These are phyloP conservation scores for Penicillium oxalicum DNA, from an alignment of 2,329 filamentous ascomycete genomes.

Conservation along the genomic window DNA sequence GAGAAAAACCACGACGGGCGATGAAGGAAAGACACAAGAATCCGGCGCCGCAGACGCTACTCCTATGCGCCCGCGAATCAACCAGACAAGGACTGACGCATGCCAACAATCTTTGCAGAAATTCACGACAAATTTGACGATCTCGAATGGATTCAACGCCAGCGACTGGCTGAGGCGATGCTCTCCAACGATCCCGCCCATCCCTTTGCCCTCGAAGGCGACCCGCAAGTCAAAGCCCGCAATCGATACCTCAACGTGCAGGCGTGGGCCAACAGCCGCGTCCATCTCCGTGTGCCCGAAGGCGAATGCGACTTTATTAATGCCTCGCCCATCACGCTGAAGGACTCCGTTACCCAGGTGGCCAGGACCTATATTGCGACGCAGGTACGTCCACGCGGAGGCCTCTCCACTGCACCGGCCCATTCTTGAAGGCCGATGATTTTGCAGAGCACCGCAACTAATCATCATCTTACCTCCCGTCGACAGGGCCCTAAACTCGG, in stretches of 20 bases:
- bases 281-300: slow-evolving; percentile 71
- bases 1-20: no score
- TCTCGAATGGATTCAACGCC: slow-evolving; percentile 55
- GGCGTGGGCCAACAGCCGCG: slow-evolving; percentile 79
- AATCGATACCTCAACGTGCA: slow-evolving; percentile 89
- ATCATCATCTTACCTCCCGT: slow-evolving; percentile 3
- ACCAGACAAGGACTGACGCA: slow-evolving; percentile 10
- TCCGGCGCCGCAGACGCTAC: no score
- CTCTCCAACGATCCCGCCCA: slow-evolving; percentile 44
- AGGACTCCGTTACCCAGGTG: slow-evolving; percentile 43
- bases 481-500: slow-evolving; percentile 67
- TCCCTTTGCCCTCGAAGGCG: slow-evolving; percentile 54
- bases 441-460: background rate
- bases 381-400: slow-evolving; percentile 47
- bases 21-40: background rate
- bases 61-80: slow-evolving; percentile 12
- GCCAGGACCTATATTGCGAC: slow-evolving; percentile 75
- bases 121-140: slow-evolving; percentile 56
- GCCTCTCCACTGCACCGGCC: background rate
- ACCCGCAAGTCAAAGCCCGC: slow-evolving; percentile 53
- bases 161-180: slow-evolving; percentile 46
- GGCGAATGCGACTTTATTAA: slow-evolving; percentile 75
- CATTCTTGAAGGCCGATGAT: background rate
- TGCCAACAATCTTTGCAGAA: slow-evolving; percentile 37
- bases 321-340: slow-evolving; percentile 64